Percentiles rank a stretch among this genome's conserved stretches.
phyloP scores from a whole-genome alignment of 2,329 filamentous ascomycete species.

The Tolypocladium pustulatum region DNA sequence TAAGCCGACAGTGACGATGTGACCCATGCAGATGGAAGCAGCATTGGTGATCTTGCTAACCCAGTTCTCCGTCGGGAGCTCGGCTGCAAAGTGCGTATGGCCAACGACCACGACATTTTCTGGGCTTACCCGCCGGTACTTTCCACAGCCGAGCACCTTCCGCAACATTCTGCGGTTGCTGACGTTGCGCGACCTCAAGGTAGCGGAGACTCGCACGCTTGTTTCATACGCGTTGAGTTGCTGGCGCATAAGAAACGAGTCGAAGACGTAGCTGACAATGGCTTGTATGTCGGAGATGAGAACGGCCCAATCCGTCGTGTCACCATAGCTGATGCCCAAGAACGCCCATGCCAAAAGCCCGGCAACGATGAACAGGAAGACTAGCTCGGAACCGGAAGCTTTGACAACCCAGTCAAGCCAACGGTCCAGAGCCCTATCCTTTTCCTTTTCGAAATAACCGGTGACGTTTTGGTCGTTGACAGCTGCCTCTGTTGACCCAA shows the following conservation, averaged over 20 bases:
- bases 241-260: constrained; percentile 27
- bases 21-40: constrained; percentile 15
- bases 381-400: constrained; percentile 10
- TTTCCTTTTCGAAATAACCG: constrained; percentile 7
- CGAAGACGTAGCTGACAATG: constrained; percentile 25
- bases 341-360: constrained; percentile 19
- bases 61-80: constrained; percentile 14
- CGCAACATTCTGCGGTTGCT: constrained; percentile 19
- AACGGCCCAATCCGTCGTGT: constrained; percentile 23
- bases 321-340: constrained; percentile 17
- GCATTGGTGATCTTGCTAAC: constrained; percentile 16
- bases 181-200: constrained; percentile 20
- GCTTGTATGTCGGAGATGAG: constrained; percentile 23
- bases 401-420: constrained; percentile 10
- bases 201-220: constrained; percentile 16
- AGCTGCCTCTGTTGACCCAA: neutral
- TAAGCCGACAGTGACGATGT: constrained; percentile 17
- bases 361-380: constrained; percentile 18
- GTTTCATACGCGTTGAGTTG: constrained; percentile 21
- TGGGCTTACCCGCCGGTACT: constrained; percentile 6
- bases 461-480: constrained; percentile 5
- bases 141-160: constrained; percentile 8
- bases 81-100: constrained; percentile 8
- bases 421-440: constrained; percentile 8
- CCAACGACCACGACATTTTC: constrained; percentile 12